Conservation (phyloP, 305 asterid species). For the Solanum aculeatissimum region DNA sequence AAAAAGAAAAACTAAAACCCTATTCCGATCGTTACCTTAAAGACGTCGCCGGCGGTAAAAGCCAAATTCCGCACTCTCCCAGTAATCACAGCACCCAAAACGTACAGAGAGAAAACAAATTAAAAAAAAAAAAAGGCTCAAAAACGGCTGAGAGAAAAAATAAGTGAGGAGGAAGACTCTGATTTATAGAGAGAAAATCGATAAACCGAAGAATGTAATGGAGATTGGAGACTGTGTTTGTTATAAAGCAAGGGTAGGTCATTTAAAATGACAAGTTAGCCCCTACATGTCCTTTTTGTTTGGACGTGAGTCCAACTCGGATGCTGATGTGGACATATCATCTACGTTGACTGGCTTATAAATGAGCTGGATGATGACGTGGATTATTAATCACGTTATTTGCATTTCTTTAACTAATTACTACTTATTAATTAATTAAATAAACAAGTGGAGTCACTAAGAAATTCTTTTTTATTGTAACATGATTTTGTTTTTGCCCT, state of each 20-base stretch:
- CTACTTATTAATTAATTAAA: background rate
- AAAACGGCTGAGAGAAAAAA: background rate
- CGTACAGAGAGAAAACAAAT: background rate
- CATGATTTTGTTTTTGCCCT: background rate
- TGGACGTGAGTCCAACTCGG: background rate
- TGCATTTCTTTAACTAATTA: background rate
- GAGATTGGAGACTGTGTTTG: too few relatives aligned
- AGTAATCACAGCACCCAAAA: background rate
- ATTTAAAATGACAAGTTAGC: constrained; percentile 23
- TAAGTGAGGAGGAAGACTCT: background rate
- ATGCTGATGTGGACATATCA: constrained; percentile 18
- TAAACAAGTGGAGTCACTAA: background rate
- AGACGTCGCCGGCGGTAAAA: background rate
- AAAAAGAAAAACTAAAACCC: background rate
- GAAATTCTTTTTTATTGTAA: background rate
- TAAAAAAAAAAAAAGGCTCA: background rate
- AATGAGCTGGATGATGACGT: background rate
- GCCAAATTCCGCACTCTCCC: background rate
- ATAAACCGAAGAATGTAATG: background rate
- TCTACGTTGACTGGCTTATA: constrained; percentile 17
- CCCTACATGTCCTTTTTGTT: constrained; percentile 8
- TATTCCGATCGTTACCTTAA: constrained; percentile 5
- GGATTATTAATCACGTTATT: background rate
- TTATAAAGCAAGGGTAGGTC: background rate
- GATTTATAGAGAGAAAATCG: constrained; percentile 4